Evolutionary conservation across 1,284 basidiomycete species (phyloP).

Genomic region (Sporisorium scitamineum): DNA sequence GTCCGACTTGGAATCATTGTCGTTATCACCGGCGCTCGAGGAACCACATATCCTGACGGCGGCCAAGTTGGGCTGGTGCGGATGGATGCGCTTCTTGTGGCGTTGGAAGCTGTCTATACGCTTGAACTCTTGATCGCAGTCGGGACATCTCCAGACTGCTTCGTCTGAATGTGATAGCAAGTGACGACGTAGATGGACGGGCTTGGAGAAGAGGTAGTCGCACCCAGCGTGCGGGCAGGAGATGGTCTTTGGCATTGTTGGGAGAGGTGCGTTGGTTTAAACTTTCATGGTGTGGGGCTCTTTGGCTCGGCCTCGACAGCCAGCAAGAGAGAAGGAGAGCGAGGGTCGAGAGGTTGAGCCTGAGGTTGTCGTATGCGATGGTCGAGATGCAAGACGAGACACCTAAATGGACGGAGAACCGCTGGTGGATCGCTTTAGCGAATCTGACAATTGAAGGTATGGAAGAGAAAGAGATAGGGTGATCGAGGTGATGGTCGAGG

Average conservation of each 20-base stretch:
- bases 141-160: conserved; percentile 40
- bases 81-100: conserved; percentile 52
- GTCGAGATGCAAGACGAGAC: neutral
- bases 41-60: conserved; percentile 30
- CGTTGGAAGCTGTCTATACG: conserved; percentile 54
- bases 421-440: too few relatives aligned
- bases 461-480: too few relatives aligned
- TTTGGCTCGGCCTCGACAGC: neutral
- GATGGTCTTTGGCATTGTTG: conserved; percentile 45
- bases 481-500: neutral
- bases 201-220: conserved; percentile 46
- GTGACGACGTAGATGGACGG: conserved; percentile 46
- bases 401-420: neutral
- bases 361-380: neutral
- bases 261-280: neutral
- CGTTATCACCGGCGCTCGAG: neutral
- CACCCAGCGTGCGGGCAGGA: conserved; percentile 45
- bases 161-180: conserved; percentile 47
- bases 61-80: conserved; percentile 21
- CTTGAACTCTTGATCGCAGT: conserved; percentile 48
- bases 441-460: too few relatives aligned
- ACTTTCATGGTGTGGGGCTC: neutral
- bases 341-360: neutral
- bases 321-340: neutral
- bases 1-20: conserved; percentile 15